Base-by-base conservation (phyloP, 2,329 filamentous ascomycete species). In the Dothidotthia symphoricarpi region DNA sequence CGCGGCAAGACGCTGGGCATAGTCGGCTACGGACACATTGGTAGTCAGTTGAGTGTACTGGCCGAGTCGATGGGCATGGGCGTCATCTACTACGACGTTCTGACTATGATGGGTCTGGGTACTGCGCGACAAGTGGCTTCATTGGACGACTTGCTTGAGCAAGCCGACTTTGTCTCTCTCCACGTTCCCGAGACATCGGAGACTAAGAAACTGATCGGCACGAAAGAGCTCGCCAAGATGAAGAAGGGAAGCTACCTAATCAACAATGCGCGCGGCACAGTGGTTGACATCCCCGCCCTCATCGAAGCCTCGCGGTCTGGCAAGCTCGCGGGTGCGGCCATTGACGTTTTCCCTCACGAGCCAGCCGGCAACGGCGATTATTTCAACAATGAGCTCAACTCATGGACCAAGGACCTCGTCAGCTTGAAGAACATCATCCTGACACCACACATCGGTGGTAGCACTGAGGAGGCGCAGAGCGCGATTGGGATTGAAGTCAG, bases 11-110 rank as follows among this genome's bases (percentile, higher is more conserved):
- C 91, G 28, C 77, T 98, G 36, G 93, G 87, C 47, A 97, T 98
- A 59, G 82, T 98, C 51, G 93, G 93, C 19, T 98, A 98, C 63
- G 93, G 93, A 46, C 93, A 98, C 66, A 97, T 98, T 64, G 93
- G 93, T 47, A 90, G 88, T 34, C 93, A 98, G 69, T 74, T 98
- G 49, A 97, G 90, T 0, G 93, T 98, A 28, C 75, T 98, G 48
- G 90, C 93, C 17, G 93, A 98, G 70, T 83, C 91, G 16, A 95
- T 98, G 89, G 93, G 93, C 33, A 96, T 98, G 91, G 83, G 78
- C 12, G 93, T 98, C 59, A 90, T 97, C 58, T 98, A 96, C 76
- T 97, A 94, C 69, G 93, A 98, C 68, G 83, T 95, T 6, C 71
- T 95, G 47, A 95, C 90, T 54, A 77, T 97, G 54, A 98, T 98